Percentiles rank a stretch among this genome's conserved stretches.
Evolutionary conservation across 2,329 filamentous ascomycete species (phyloP).

Genomic region (Beauveria rudraprayagi): DNA sequence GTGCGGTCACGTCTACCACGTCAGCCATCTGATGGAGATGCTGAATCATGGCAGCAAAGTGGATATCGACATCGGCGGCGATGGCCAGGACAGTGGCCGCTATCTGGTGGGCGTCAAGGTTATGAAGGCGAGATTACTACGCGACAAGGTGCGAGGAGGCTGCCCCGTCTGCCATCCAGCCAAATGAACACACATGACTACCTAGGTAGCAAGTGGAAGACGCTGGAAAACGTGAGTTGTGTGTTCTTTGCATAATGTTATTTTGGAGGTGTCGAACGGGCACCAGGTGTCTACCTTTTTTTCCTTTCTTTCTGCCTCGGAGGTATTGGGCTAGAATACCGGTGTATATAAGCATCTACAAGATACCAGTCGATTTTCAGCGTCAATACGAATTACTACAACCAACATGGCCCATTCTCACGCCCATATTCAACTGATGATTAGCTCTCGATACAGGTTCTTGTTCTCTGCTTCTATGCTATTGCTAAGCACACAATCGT

Average conservation of each 20-base stretch:
- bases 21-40: slow-evolving; percentile 58
- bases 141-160: slow-evolving; percentile 58
- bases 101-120: slow-evolving; percentile 79
- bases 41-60: slow-evolving; percentile 37
- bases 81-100: slow-evolving; percentile 35
- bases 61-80: slow-evolving; percentile 39
- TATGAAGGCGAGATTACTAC: slow-evolving; percentile 70
- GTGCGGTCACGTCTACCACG: slow-evolving; percentile 75
- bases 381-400: not conserved
- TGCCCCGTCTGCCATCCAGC: slow-evolving; percentile 49
- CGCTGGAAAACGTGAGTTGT: not conserved
- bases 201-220: too few relatives aligned
- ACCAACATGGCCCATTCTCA: not conserved
- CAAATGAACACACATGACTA: not conserved
- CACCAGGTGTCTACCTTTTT: not conserved
- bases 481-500: slow-evolving; percentile 6
- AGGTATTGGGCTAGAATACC: not conserved
- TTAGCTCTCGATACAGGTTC: slow-evolving; percentile 4
- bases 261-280: not conserved
- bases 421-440: not conserved
- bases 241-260: not conserved
- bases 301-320: not conserved
- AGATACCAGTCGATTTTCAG: slow-evolving; percentile 12
- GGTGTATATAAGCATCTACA: slow-evolving; percentile 9
- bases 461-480: slow-evolving; percentile 10